Evolutionary conservation across 2,329 filamentous ascomycete genomes (phyloP), one percentile per base, ranked within the genome.

Genomic region (Orbilia brochopaga): DNA sequence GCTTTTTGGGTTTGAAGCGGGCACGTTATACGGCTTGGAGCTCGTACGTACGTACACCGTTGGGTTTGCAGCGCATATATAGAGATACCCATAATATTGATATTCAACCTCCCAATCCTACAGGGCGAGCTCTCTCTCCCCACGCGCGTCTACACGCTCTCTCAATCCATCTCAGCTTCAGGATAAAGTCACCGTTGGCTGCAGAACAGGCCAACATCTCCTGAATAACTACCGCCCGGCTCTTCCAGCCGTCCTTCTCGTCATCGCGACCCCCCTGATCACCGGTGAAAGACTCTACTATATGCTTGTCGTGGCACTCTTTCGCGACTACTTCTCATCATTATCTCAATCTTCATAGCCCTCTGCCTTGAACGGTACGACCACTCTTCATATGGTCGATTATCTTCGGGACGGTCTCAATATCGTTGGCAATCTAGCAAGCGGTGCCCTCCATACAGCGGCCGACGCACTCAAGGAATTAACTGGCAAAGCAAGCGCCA

Each of bases 301-400:
- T n/a, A n/a, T n/a, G n/a, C n/a, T n/a, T n/a, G n/a, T n/a, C n/a
- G n/a, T n/a, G n/a, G n/a, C n/a, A n/a, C n/a, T 37, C 35, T 37
- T 7, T 15, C 7, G 35, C 7, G 35, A 15, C 15, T 37, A 15
- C 35, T 37, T 7, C 35, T 37, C 35, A 15, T 37, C 15, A 37
- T 37, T 15, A 10, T n/a, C 5, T n/a, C 40, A 17, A 44, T 17
- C 40, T 10, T n/a, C 7, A 37, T n/a, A n/a, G n/a, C n/a, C n/a
- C n/a, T n/a, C n/a, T n/a, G n/a, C n/a, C n/a, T n/a, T n/a, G 35
- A 37, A 15, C 7, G 35, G 17, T 44, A 5, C 6, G 30, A 6
- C 27, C 13, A 2, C 6, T 42, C 56, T 48, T 35, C 51, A 30
- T 58, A 70, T 70, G 65, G 32, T 44, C n/a, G 59, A 70, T 17